Evolutionary conservation across 345 rosid genomes (phyloP).

Genomic region (Limnanthes douglasii): DNA sequence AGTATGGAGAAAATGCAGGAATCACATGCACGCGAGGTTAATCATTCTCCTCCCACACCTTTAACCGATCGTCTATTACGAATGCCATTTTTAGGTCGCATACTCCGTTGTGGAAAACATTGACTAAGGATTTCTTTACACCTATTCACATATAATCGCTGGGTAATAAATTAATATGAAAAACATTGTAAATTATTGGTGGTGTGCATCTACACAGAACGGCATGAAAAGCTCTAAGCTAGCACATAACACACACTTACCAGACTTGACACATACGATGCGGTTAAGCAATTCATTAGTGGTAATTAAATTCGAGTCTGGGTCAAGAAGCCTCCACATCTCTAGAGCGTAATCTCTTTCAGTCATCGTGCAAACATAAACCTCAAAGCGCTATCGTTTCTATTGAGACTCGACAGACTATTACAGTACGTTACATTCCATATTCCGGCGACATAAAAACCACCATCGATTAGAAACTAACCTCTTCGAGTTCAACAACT

Average conservation of each 20-base stretch:
- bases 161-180: slow-evolving; percentile 6
- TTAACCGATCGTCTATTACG: slow-evolving; percentile 92
- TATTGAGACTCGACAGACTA: too few species aligned
- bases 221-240: too few species aligned
- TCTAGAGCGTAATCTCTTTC: slow-evolving; percentile 97
- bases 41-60: slow-evolving; percentile 99
- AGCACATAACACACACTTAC: too few species aligned
- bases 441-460: too few species aligned
- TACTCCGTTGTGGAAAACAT: slow-evolving; percentile 79
- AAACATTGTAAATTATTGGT: background rate
- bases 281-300: slow-evolving; percentile 61
- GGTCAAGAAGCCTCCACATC: slow-evolving; percentile 99
- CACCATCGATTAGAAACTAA: too few species aligned
- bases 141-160: too few species aligned
- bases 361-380: slow-evolving; percentile 99
- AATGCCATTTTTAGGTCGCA: slow-evolving; percentile 96
- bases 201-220: too few species aligned
- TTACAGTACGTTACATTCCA: too few species aligned
- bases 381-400: slow-evolving; percentile 99
- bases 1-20: slow-evolving; percentile 97
- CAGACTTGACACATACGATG: slow-evolving; percentile 91
- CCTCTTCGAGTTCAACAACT: too few species aligned
- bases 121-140: slow-evolving; percentile 63
- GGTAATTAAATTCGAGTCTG: slow-evolving; percentile 81
- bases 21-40: slow-evolving; percentile 95